phyloP scores from a whole-genome alignment of 257 asterid genomes.

The Paulownia fortunei region DNA sequence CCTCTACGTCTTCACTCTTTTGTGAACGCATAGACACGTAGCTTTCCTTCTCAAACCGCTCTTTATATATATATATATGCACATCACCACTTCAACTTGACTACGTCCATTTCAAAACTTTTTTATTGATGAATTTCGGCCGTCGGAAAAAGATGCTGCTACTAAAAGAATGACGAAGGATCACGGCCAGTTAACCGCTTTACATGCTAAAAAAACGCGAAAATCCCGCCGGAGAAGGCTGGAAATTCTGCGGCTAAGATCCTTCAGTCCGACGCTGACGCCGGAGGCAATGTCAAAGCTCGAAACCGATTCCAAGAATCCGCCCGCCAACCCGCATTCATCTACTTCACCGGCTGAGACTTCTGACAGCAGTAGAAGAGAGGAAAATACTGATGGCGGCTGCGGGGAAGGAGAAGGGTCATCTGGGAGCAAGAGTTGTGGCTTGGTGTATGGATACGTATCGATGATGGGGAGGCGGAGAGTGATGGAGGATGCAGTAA shows the following conservation, averaged over 20 bases:
- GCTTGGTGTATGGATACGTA: conserved; percentile 42
- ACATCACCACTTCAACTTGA: not conserved
- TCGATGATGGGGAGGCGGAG: conserved; percentile 67
- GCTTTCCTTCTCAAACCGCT: not conserved
- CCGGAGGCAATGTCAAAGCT: not conserved
- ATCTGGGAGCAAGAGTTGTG: not conserved
- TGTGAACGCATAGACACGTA: conserved; percentile 20
- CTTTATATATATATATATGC: not conserved
- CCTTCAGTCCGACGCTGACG: not conserved
- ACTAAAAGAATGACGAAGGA: not conserved
- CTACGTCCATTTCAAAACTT: not conserved
- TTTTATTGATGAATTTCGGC: not conserved
- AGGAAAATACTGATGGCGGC: too few species aligned
- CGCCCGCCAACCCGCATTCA: not conserved
- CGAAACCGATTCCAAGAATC: not conserved
- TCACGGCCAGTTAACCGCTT: not conserved
- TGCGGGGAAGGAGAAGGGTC: not conserved
- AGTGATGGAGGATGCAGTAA: conserved; percentile 63
- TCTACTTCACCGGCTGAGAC: not conserved
- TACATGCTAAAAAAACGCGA: not conserved
- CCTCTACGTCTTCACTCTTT: not conserved
- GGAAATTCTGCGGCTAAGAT: not conserved
- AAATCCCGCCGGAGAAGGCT: conserved; percentile 23
- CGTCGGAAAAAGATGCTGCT: not conserved
- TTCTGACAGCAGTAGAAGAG: not conserved